Base-by-base conservation (phyloP, 1,284 basidiomycete genomes). In the Moesziomyces sp. region DNA sequence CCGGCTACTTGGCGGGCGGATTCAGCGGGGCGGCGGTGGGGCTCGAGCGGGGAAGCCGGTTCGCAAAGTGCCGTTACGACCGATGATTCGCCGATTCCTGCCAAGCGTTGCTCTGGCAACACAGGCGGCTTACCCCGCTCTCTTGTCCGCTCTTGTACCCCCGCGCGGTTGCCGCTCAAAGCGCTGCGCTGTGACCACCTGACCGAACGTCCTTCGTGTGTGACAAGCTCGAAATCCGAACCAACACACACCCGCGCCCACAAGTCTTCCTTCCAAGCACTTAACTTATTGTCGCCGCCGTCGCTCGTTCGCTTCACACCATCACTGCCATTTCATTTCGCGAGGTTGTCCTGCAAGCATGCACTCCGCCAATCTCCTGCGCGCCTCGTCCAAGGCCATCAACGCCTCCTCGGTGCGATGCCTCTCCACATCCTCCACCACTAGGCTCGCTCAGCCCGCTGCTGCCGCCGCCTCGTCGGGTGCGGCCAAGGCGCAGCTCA, bases 401-500 rank as follows among this genome's bases (percentile, higher is more conserved):
- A 45, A 38, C 26, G 21, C 46, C 40, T 42, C 33, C 54, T 46
- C 51, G 5, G 51, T 57, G 42, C 61, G 73, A 45, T 58, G 59
- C 59, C 54, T 75, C 13, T 63, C 67, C 51, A 71, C 73, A 26
- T 71, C 67, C 40, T 53, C 52, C 16, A 19, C 60, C 11, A 18
- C 33, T 45, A 58, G 63, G 46, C 59, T 70, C 42, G 72, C 72
- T 6, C 55, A 58, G 44, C 62, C 72, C 35, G 63, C 69, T 35
- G 47, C 59, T 35, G 70, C 70, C 13, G 47, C 62, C 35, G 24
- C 40, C 28, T 40, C 71, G 3, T 21, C 54, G 24, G 47, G 44
- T 24, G 47, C 60, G 21, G 56, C 65, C 5, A 43, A 63, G 51
- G 67, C 69, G 1, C 57, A 59, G 59, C 70, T 79, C 35, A 74